Conservation (phyloP, 1,284 basidiomycete genomes). For the Leucoagaricus sp. region DNA sequence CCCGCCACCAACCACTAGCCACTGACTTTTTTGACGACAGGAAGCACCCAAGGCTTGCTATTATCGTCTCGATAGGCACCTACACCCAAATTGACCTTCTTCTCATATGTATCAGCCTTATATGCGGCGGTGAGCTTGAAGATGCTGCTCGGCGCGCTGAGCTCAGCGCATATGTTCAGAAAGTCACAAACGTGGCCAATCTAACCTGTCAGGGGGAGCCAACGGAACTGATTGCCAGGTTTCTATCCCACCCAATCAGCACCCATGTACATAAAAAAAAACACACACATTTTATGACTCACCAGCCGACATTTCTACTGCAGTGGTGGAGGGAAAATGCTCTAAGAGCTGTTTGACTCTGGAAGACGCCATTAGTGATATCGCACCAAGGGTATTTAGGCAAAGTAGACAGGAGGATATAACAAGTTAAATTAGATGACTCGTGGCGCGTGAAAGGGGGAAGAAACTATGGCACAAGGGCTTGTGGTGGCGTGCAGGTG, state of each 20-base stretch:
- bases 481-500: neutral
- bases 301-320: conserved; percentile 50
- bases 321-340: conserved; percentile 29
- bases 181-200: neutral
- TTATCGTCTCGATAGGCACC: conserved; percentile 89
- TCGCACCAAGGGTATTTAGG: conserved; percentile 1
- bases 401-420: neutral
- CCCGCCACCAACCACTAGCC: conserved; percentile 10
- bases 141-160: conserved; percentile 55
- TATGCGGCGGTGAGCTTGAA: conserved; percentile 90
- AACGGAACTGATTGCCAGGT: conserved; percentile 73
- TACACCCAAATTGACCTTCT: conserved; percentile 93
- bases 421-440: neutral
- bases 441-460: neutral
- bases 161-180: neutral
- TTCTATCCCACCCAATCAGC: conserved; percentile 44
- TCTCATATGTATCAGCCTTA: conserved; percentile 78
- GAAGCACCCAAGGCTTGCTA: conserved; percentile 89
- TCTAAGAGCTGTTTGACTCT: conserved; percentile 54
- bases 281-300: conserved; percentile 21
- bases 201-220: conserved; percentile 78
- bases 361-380: conserved; percentile 40
- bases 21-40: conserved; percentile 83
- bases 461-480: neutral
- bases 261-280: neutral